Conservation (phyloP, 176 grass and related monocot genomes). For the Aegilops tauschii region DNA sequence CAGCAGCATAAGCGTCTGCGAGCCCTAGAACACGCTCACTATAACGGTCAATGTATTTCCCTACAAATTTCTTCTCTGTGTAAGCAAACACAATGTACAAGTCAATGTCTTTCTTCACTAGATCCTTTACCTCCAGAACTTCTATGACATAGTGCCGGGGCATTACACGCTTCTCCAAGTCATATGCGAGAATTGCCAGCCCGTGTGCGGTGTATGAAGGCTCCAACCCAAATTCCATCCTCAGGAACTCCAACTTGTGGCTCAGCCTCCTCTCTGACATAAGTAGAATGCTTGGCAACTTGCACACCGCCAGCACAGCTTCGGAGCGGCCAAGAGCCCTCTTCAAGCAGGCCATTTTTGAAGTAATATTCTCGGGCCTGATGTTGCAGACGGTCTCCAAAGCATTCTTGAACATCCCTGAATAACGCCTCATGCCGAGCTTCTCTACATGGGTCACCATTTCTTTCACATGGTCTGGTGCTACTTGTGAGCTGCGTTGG, state of each 20-base stretch:
- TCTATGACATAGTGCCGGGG: constrained; percentile 40
- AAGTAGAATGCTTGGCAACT: not conserved
- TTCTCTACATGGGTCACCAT: not conserved
- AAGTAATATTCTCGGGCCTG: not conserved
- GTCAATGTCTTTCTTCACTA: not conserved
- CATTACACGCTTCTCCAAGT: constrained; percentile 29
- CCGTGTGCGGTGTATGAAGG: not conserved
- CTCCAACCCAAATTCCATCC: constrained; percentile 11
- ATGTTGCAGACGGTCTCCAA: not conserved
- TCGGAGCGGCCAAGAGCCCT: constrained; percentile 44
- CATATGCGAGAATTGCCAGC: constrained; percentile 16
- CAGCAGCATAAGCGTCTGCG: constrained; percentile 26
- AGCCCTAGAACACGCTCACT: constrained; percentile 21
- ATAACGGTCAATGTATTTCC: constrained; percentile 24
- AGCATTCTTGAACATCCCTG: not conserved
- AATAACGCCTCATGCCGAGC: not conserved
- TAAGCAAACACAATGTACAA: not conserved
- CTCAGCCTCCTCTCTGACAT: not conserved
- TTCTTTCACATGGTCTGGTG: not conserved
- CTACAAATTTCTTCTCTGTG: not conserved
- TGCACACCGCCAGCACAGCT: constrained; percentile 24
- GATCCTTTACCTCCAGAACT: constrained; percentile 41
- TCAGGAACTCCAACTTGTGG: constrained; percentile 34
- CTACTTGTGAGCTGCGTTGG: too few species aligned
- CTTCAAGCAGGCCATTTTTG: constrained; percentile 12